These are phyloP conservation scores for Craterostigma plantagineum DNA, from an alignment of 257 asterid species.

Conservation along the genomic window DNA sequence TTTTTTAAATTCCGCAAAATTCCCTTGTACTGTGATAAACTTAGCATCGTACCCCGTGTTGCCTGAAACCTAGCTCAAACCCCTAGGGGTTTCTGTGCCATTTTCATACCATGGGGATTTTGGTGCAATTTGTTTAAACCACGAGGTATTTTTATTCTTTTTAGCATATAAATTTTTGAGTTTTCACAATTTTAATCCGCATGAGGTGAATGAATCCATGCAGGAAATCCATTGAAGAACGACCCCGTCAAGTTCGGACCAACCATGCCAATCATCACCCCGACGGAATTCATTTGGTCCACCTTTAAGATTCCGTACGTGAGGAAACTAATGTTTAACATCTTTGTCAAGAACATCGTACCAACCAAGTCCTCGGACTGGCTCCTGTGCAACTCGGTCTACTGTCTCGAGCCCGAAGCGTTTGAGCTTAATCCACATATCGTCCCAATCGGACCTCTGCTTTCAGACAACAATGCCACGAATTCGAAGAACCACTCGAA, in stretches of 20 bases:
- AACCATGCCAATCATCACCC: slow-evolving; percentile 18
- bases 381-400: slow-evolving; percentile 18
- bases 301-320: not conserved
- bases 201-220: slow-evolving; percentile 1
- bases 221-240: slow-evolving; percentile 13
- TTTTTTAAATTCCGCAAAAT: too few species aligned
- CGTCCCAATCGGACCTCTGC: slow-evolving; percentile 23
- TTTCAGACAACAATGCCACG: slow-evolving; percentile 4
- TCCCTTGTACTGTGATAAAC: too few species aligned
- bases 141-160: too few species aligned
- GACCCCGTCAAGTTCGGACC: slow-evolving; percentile 12
- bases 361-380: slow-evolving; percentile 10
- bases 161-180: too few species aligned
- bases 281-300: slow-evolving; percentile 18
- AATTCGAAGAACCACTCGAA: slow-evolving; percentile 11
- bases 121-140: too few species aligned
- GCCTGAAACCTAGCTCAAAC: too few species aligned
- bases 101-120: too few species aligned
- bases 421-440: slow-evolving; percentile 12
- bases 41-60: too few species aligned
- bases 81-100: too few species aligned
- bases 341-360: slow-evolving; percentile 9
- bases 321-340: slow-evolving; percentile 12
- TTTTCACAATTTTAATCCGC: too few species aligned
- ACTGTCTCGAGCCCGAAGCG: slow-evolving; percentile 24